These are phyloP conservation scores for Neofusicoccum parvum DNA, from an alignment of 2,329 filamentous ascomycete genomes.

Conservation along the genomic window DNA sequence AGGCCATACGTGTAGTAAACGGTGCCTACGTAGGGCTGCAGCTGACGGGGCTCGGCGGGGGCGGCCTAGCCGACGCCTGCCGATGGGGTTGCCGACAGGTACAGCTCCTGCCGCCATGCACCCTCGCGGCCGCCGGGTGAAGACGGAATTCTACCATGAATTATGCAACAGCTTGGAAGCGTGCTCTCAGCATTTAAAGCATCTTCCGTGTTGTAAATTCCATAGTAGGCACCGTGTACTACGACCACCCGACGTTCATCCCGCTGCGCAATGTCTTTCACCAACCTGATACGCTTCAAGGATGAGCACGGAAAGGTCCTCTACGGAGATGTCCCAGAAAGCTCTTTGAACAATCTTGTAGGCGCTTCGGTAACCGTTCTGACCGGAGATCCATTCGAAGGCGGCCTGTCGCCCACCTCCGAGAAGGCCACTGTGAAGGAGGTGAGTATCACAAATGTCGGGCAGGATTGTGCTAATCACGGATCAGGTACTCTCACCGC, in stretches of 20 bases:
- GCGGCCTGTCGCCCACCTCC: background rate
- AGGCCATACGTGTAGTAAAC: no score
- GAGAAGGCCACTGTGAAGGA: background rate
- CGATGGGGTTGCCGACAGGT: background rate
- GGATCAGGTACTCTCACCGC: conserved; percentile 63
- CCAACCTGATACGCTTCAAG: background rate
- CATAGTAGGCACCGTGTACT: no score
- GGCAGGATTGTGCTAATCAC: background rate
- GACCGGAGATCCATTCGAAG: background rate
- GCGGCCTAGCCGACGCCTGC: background rate
- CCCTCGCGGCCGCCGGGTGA: background rate
- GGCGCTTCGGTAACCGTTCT: background rate
- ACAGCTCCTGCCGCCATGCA: background rate
- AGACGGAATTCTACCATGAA: background rate
- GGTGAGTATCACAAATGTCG: background rate
- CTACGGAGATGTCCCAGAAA: background rate
- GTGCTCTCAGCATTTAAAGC: no score
- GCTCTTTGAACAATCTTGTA: background rate
- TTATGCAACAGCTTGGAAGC: background rate
- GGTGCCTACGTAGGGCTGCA: background rate
- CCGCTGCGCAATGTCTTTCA: background rate
- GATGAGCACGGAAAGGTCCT: background rate
- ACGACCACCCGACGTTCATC: background rate
- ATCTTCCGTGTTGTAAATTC: no score
- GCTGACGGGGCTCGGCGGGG: background rate